A percentile compares a stretch with the other conserved stretches of the same genome.
phyloP scores from a whole-genome alignment of 257 asterid species.

The Misopates orontium region DNA sequence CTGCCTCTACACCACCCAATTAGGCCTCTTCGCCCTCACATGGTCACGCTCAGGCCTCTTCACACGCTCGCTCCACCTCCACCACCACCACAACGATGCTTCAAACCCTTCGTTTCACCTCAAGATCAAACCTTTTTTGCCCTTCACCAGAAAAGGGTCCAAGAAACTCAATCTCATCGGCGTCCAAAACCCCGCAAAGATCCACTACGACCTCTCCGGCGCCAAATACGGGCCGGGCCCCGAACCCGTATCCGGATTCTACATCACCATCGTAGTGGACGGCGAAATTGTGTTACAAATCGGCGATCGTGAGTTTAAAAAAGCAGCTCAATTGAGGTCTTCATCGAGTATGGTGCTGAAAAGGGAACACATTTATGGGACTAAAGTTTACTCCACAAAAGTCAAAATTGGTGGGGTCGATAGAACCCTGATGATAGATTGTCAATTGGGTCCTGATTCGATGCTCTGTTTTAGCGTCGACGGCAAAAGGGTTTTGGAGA shows the following conservation, averaged over 20 bases:
- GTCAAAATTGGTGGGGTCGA: slow-evolving; percentile 41
- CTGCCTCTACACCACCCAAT: slow-evolving; percentile 45
- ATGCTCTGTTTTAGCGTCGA: slow-evolving; percentile 39
- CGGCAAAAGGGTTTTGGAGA: slow-evolving; percentile 39
- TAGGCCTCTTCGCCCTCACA: slow-evolving; percentile 54
- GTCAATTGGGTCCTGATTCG: slow-evolving; percentile 41
- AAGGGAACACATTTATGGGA: slow-evolving; percentile 55
- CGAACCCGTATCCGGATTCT: slow-evolving; percentile 54
- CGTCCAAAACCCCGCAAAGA: slow-evolving; percentile 11
- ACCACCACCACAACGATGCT: slow-evolving; percentile 35
- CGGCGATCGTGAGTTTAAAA: slow-evolving; percentile 40
- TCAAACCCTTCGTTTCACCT: slow-evolving; percentile 38
- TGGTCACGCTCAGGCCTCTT: slow-evolving; percentile 52
- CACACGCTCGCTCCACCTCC: slow-evolving; percentile 55
- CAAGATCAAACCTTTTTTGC: slow-evolving; percentile 39
- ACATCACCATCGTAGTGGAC: slow-evolving; percentile 39
- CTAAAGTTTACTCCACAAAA: slow-evolving; percentile 44
- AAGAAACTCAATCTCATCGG: slow-evolving; percentile 31
- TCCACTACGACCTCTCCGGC: slow-evolving; percentile 54
- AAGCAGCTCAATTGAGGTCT: slow-evolving; percentile 27
- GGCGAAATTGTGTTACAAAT: slow-evolving; percentile 42
- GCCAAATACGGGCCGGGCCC: slow-evolving; percentile 61
- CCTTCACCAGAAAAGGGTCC: slow-evolving; percentile 48
- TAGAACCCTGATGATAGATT: slow-evolving; percentile 43
- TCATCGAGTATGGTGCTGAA: slow-evolving; percentile 35